phyloP scores from a whole-genome alignment of 1,139 yeast species.

The Citeromyces hawaiiensis region DNA sequence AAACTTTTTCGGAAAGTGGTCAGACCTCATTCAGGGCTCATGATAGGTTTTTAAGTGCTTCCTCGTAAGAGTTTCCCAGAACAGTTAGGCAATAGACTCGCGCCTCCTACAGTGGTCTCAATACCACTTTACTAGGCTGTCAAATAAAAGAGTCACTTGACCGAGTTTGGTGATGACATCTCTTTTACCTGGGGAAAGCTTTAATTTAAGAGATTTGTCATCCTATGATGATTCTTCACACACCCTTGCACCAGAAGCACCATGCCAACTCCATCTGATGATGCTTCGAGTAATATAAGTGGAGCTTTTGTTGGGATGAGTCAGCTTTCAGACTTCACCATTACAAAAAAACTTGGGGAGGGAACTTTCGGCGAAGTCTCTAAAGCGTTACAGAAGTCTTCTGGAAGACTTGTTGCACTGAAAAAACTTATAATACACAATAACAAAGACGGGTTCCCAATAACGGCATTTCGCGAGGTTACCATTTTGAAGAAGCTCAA shows the following conservation, averaged over 20 bases:
- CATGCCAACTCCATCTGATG: background rate
- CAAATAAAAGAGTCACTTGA: no score
- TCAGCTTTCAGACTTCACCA: slow-evolving; percentile 27
- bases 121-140: no score
- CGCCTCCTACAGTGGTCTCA: no score
- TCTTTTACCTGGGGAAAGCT: no score
- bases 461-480: slow-evolving; percentile 90
- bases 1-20: no score
- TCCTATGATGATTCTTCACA: no score
- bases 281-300: background rate
- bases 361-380: slow-evolving; percentile 86
- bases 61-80: no score
- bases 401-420: slow-evolving; percentile 60
- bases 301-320: slow-evolving; percentile 13
- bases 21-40: no score
- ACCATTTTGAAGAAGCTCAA: slow-evolving; percentile 61
- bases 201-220: no score
- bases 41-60: no score
- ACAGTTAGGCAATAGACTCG: no score
- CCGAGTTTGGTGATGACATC: no score
- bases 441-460: slow-evolving; percentile 86
- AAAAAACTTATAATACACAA: slow-evolving; percentile 76
- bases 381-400: slow-evolving; percentile 43
- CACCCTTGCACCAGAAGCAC: background rate
- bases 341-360: slow-evolving; percentile 67